phyloP scores from a whole-genome alignment of 73 alveolate genomes.

The Uronychia setigera region DNA sequence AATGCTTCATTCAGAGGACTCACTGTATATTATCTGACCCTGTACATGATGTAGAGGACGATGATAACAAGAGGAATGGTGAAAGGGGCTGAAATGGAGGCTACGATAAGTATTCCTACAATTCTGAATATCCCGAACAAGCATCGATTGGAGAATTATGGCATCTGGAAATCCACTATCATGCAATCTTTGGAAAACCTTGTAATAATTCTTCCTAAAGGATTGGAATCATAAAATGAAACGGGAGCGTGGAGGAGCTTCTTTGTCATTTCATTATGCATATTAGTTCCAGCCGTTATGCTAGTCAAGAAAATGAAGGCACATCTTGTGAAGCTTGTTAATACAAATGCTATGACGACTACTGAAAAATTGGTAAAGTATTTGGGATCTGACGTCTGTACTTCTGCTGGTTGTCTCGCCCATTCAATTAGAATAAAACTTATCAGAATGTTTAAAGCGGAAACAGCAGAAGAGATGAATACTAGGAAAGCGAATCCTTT shows the following conservation, averaged over 20 bases:
- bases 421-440: slow-evolving; percentile 3
- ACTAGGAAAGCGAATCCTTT: slow-evolving; percentile 2
- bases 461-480: neutral
- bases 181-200: slow-evolving; percentile 76
- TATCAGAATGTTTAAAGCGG: neutral
- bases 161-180: neutral
- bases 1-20: slow-evolving; percentile 18
- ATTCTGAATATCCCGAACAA: neutral
- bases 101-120: neutral
- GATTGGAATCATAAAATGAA: slow-evolving; percentile 72
- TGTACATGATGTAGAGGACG: slow-evolving; percentile 45
- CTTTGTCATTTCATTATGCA: slow-evolving; percentile 53
- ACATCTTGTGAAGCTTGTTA: slow-evolving; percentile 9
- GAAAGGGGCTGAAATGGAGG: neutral
- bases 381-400: neutral
- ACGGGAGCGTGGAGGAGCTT: slow-evolving; percentile 21
- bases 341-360: neutral
- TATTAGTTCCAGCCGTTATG: slow-evolving; percentile 9
- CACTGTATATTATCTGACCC: slow-evolving; percentile 46
- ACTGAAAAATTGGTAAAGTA: neutral
- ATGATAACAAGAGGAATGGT: slow-evolving; percentile 12
- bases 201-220: slow-evolving; percentile 83
- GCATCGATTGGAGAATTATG: neutral
- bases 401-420: slow-evolving; percentile 11
- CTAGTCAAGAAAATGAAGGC: neutral